Conservation (phyloP, 2,329 filamentous ascomycete genomes). For the Alternaria sp. region DNA sequence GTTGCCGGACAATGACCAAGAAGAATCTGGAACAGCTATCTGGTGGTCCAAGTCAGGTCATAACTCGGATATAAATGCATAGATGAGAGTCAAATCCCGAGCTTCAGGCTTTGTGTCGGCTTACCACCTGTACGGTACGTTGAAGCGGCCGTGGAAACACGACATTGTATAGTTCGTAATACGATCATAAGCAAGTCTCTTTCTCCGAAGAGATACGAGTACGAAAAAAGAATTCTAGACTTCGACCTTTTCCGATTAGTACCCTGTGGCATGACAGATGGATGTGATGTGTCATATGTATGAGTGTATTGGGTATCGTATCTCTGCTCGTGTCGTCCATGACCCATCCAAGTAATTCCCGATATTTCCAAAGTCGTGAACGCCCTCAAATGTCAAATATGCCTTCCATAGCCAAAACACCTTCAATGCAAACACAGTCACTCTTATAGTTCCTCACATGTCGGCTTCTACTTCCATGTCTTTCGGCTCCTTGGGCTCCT, state of each 20-base stretch:
- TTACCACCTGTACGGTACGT: not conserved
- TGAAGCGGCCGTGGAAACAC: not conserved
- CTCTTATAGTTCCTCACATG: not conserved
- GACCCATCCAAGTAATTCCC: not conserved
- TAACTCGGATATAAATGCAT: not conserved
- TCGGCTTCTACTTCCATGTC: constrained; percentile 41
- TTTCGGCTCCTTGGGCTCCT: constrained; percentile 85
- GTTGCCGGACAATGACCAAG: too few relatives aligned
- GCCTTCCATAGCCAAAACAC: constrained; percentile 9
- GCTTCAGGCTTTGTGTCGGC: not conserved
- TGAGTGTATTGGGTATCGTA: constrained; percentile 15
- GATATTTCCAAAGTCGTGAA: not conserved
- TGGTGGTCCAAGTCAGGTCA: not conserved
- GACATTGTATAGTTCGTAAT: not conserved
- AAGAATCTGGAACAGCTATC: not conserved
- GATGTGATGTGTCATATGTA: not conserved
- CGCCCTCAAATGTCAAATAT: constrained; percentile 6
- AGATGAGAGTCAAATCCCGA: not conserved
- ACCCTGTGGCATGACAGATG: not conserved
- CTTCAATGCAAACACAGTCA: constrained; percentile 7
- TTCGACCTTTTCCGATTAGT: not conserved
- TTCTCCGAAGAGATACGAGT: not conserved
- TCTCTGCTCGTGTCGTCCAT: not conserved
- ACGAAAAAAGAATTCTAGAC: not conserved
- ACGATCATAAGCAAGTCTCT: not conserved